Base-by-base conservation (phyloP, 495 filamentous ascomycete species). In the Talaromyces stipitatus region DNA sequence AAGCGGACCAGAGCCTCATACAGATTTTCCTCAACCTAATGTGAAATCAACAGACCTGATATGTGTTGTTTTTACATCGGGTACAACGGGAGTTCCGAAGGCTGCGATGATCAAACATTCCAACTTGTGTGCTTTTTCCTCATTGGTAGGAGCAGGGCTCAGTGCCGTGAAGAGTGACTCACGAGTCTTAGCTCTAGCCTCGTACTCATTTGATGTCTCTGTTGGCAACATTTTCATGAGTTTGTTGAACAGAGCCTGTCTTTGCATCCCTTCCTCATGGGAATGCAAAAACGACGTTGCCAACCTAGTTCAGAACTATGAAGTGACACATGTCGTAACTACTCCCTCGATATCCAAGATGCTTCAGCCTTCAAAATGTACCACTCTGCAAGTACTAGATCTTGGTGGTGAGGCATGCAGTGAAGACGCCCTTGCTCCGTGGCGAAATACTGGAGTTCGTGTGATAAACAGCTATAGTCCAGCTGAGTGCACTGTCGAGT, bases 331-430 rank as follows among this genome's bases (percentile, higher is more conserved):
- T 29, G 32, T 38, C 8, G 6, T 18, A 2, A 36, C 60, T 5
- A 62, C 60, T 29, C 60, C 58, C 9, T 61, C 64, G 0, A 50
- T 65, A 3, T 29, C 28, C 4, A 8, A 29, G 28, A 29, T 61
- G 8, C 47, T 71, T 0, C 20, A 30, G 1, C 67, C 68, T 7
- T 18, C 50, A 1, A 53, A 46, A 22, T 29, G 66, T 1, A 61
- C 55, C 0, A 54, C 27, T 6, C 52, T 71, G 1, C 29, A 60
- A 33, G 65, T 59, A 0, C 53, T 71, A 3, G 56, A 54, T 2
- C 47, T 69, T 11, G 43, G 36, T 8, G 69, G 69, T 36, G 69
- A 71, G 54, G 10, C 52, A 9, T 2, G 60, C 4, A 29, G 27
- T 12, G n/a, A n/a, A n/a, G n/a, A n/a, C n/a, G n/a, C n/a, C n/a